Base-by-base conservation (phyloP, 768 basidiomycete genomes). In the Termitomyces bulborhizus region DNA sequence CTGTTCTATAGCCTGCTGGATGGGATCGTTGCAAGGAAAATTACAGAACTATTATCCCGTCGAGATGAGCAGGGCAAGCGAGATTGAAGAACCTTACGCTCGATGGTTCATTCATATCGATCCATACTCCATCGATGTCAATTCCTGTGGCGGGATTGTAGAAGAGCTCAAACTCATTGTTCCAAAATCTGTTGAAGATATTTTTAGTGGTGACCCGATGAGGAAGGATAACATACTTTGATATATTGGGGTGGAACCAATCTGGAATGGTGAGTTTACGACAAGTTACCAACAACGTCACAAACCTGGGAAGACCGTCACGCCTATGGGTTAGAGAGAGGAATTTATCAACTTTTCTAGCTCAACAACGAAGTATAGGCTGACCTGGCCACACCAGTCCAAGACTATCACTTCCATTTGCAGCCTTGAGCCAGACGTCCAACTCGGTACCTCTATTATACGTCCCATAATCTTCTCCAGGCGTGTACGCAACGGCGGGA, bases 81-180 rank as follows among this genome's bases (percentile, higher is more conserved):
- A 36, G 42, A 36, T 43, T 21, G 15, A 16, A 24, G 34, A 26
- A 18, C 64, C 79, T 26, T 59, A 86, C 85, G 56, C 77, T 87
- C 3, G 84, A 67, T 6, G 86, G 86, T 57, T 88, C 86, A 63
- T 88, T 87, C 85, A 85, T 86, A 59, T 86, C 84, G 26, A 87
- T 86, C 88, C 86, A 88, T 16, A 78, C 78, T 9, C 85, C 86
- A 57, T 86, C 84, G 31, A 86, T 86, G 54, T 86, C 81, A 8
- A 88, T 57, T 1, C 84, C 84, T 0, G 66, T 74, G 12, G 72
- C 57, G 0, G 81, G 73, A 56, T 70, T 72, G 63, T 82, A 85
- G 67, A 88, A 85, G 6, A 70, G 47, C 29, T 71, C 56, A 65
- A 85, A 86, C 57, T 87, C 84, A 40, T 75, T 78, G 2, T 69